Evolutionary conservation across 768 basidiomycete genomes (phyloP).

Genomic region (Hypsizygus marmoreus): DNA sequence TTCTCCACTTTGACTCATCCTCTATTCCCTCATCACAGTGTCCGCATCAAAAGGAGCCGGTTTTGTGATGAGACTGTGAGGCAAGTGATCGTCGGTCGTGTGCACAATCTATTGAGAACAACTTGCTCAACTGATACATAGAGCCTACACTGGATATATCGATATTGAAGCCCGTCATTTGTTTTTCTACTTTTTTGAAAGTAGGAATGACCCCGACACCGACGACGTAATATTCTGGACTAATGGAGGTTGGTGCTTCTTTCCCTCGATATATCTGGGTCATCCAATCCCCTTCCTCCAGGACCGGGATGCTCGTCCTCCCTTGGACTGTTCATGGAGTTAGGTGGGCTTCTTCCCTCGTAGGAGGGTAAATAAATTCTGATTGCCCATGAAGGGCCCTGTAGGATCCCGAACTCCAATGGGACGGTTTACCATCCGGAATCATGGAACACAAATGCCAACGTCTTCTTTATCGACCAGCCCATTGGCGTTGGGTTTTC

Average conservation of each 20-base stretch:
- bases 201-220: slow-evolving; percentile 56
- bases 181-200: slow-evolving; percentile 70
- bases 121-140: too few species aligned
- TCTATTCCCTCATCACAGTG: slow-evolving; percentile 42
- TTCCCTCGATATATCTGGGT: background rate
- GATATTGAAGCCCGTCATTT: slow-evolving; percentile 49
- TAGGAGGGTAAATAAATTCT: too few species aligned
- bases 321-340: slow-evolving; percentile 72
- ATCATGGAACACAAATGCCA: slow-evolving; percentile 70
- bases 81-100: slow-evolving; percentile 19
- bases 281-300: slow-evolving; percentile 6
- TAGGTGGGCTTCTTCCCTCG: slow-evolving; percentile 60
- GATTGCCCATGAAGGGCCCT: slow-evolving; percentile 62
- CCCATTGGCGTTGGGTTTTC: slow-evolving; percentile 65
- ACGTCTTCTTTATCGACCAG: slow-evolving; percentile 64
- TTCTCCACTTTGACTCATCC: slow-evolving; percentile 46
- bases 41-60: slow-evolving; percentile 39
- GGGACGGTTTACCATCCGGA: slow-evolving; percentile 56
- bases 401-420: slow-evolving; percentile 54
- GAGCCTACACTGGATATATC: slow-evolving; percentile 48
- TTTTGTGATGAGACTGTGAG: slow-evolving; percentile 44
- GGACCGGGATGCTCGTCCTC: slow-evolving; percentile 48
- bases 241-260: slow-evolving; percentile 44
- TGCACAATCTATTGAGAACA: background rate
- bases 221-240: slow-evolving; percentile 67